These are phyloP conservation scores for Globisporangium emineosum DNA, from an alignment of 352 stramenopile species.

Conservation along the genomic window DNA sequence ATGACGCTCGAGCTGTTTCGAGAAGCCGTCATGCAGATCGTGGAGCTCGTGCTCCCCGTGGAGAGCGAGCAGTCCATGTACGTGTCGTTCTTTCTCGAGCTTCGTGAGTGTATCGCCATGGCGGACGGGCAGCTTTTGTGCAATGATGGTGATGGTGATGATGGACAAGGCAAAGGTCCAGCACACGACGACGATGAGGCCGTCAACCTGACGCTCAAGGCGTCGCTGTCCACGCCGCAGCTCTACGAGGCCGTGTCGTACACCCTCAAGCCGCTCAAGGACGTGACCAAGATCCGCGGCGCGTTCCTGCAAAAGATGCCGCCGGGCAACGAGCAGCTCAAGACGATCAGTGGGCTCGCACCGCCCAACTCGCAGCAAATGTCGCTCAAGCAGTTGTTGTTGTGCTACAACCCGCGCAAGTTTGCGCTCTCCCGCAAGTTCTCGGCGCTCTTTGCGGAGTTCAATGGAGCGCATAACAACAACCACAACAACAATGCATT, in stretches of 20 bases:
- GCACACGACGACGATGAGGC: background rate
- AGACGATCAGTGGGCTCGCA: constrained; percentile 39
- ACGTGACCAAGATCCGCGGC: constrained; percentile 50
- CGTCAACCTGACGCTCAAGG: constrained; percentile 1
- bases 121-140: constrained; percentile 1
- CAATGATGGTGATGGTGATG: background rate
- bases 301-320: constrained; percentile 56
- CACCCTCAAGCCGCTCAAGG: constrained; percentile 31
- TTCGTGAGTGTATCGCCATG: constrained; percentile 45
- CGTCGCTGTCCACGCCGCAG: constrained; percentile 8
- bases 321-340: constrained; percentile 42
- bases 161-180: background rate
- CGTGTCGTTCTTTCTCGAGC: constrained; percentile 48
- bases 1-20: constrained; percentile 50
- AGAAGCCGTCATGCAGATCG: constrained; percentile 56
- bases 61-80: constrained; percentile 47
- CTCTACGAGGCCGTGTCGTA: constrained; percentile 17
- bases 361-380: constrained; percentile 47
- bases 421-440: constrained; percentile 66
- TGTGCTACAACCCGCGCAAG: constrained; percentile 73
- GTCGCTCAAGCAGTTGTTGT: constrained; percentile 74
- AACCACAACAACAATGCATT: background rate
- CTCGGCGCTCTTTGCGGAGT: constrained; percentile 29
- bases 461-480: background rate
- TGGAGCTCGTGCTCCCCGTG: constrained; percentile 58